phyloP scores from a whole-genome alignment of 2,329 filamentous ascomycete species.

The Didymella arachidicola region DNA sequence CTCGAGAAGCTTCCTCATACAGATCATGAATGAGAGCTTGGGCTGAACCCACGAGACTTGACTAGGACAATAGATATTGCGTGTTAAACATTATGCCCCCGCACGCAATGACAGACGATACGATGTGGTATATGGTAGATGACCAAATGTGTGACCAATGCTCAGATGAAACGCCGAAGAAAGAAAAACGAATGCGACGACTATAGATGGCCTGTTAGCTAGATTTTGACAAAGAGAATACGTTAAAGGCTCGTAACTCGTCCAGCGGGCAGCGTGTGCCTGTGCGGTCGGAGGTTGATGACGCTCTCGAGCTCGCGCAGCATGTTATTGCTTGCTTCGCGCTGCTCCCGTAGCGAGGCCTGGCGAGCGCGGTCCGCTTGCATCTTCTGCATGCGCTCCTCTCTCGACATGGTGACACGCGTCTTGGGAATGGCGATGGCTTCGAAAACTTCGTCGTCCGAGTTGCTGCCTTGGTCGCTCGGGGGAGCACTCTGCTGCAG shows the following conservation, averaged over 20 bases:
- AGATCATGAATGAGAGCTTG: constrained; percentile 16
- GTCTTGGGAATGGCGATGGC: constrained; percentile 78
- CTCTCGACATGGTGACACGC: constrained; percentile 75
- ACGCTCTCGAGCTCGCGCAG: constrained; percentile 91
- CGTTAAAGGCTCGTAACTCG: constrained; percentile 47
- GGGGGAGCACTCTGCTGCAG: constrained; percentile 49
- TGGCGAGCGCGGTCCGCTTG: constrained; percentile 83
- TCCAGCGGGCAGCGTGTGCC: constrained; percentile 32
- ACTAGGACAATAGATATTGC: constrained; percentile 5
- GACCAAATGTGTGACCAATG: constrained; percentile 7
- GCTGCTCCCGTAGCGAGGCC: constrained; percentile 73
- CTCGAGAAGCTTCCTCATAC: constrained; percentile 16
- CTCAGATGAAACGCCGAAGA: constrained; percentile 7
- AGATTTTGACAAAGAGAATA: constrained; percentile 10
- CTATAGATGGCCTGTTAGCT: constrained; percentile 6
- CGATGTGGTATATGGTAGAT: constrained; percentile 12
- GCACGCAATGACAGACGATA: constrained; percentile 5
- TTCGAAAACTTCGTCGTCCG: constrained; percentile 85
- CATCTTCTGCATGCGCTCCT: constrained; percentile 87
- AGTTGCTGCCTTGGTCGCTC: constrained; percentile 61
- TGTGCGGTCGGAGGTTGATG: constrained; percentile 60
- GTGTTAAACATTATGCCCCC: constrained; percentile 12
- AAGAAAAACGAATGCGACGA: background rate
- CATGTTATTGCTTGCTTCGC: constrained; percentile 87
- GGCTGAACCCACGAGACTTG: constrained; percentile 7